Evolutionary conservation across 352 stramenopile species (phyloP), one percentile per base, ranked within the genome.

Genomic region (Globisporangium cederbergense): DNA sequence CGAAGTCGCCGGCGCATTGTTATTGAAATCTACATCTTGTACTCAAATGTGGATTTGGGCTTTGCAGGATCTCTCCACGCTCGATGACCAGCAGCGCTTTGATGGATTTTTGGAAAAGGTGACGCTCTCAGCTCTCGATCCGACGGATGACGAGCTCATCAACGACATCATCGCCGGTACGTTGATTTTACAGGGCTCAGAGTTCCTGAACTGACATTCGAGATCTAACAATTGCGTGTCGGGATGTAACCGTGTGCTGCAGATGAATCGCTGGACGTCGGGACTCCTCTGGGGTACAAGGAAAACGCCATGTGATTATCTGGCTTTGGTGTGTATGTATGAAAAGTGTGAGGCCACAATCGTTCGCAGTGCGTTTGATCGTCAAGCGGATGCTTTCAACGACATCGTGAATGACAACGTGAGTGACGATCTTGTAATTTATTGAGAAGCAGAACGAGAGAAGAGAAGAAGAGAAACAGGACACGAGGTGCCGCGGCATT

Each of bases 21-120:
- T 28, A 28, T 28, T 28, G 25, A 28, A 28, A 28, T 28, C 25
- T 28, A 28, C 25, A 28, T 28, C 1, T 28, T 32, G 55, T 38
- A 46, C 22, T 25, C 40, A 42, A 25, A 45, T 43, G 8, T 46
- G 22, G 11, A 56, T 38, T 20, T n/a, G 25, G 47, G 53, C 51
- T 32, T 16, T 10, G 8, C 53, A 89, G 80, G 80, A 89, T 43
- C 46, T 86, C 51, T 77, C 67, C 32, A 71, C 66, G 16, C 57
- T 84, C 28, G 80, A 89, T 42, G 80, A 89, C 36, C 76, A 86
- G 62, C 77, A 88, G 65, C 71, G 76, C 43, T 89, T 83, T 59
- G 80, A 89, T 40, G 77, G 78, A 25, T 72, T 89, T 38, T 62
- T 89, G 40, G 80, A 87, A 50, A 89, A 89, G 63, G 78, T 86